phyloP scores from a whole-genome alignment of 129 eudicot species.

The Deinandra increscens region DNA sequence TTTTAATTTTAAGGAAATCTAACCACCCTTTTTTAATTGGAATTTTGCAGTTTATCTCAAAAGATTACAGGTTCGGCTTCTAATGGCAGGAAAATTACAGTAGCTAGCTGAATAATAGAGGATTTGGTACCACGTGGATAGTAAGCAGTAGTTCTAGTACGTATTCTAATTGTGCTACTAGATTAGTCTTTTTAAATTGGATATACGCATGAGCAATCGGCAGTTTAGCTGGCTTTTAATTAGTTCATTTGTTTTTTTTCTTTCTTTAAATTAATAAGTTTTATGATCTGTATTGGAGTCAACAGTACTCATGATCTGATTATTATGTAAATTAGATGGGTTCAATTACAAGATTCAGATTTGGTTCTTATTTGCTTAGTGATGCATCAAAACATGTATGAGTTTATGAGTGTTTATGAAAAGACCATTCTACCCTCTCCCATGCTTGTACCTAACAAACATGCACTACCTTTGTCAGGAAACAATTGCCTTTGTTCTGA shows the following conservation, averaged over 20 bases:
- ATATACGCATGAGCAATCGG: conserved; percentile 28
- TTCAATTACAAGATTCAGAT: conserved; percentile 34
- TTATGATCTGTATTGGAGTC: conserved; percentile 30
- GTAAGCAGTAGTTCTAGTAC: conserved; percentile 16
- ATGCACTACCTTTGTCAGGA: background rate
- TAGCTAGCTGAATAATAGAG: conserved; percentile 29
- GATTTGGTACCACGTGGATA: conserved; percentile 15
- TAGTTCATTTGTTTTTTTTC: conserved; percentile 23
- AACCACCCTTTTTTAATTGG: conserved; percentile 11
- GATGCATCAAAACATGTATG: conserved; percentile 26
- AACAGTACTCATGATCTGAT: conserved; percentile 35
- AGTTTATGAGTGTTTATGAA: conserved; percentile 11
- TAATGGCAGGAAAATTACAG: conserved; percentile 18
- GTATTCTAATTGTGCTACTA: conserved; percentile 13
- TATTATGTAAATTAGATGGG: conserved; percentile 27
- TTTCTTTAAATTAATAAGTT: conserved; percentile 16
- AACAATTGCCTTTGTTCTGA: background rate
- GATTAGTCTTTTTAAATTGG: conserved; percentile 21
- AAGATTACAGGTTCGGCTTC: conserved; percentile 33
- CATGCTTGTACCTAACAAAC: background rate
- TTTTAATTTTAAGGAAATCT: background rate
- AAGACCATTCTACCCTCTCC: conserved; percentile 13
- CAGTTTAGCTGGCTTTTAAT: conserved; percentile 33
- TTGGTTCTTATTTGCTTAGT: conserved; percentile 27
- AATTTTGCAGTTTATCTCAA: conserved; percentile 38